A percentile compares a stretch with the other conserved stretches of the same genome.
Evolutionary conservation across 768 basidiomycete species (phyloP).

Genomic region (Bullera alba): DNA sequence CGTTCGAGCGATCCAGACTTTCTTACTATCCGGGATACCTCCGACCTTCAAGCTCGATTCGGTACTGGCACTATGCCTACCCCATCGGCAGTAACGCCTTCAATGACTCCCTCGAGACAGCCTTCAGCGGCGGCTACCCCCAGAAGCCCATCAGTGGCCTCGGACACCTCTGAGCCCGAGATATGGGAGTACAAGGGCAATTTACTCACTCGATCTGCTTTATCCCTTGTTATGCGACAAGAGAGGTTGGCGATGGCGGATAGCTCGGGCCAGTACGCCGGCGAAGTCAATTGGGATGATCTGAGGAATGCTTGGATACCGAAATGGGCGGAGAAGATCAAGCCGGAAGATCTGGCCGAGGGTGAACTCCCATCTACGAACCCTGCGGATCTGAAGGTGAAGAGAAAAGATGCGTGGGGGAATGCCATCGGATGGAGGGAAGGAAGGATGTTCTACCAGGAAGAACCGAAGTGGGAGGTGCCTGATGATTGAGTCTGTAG

Average conservation of each 20-base stretch:
- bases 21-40: not conserved
- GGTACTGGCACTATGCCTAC: constrained; percentile 13
- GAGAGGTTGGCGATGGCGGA: constrained; percentile 24
- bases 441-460: constrained; percentile 29
- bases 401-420: constrained; percentile 30
- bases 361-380: constrained; percentile 32
- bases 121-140: constrained; percentile 1
- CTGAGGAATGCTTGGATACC: constrained; percentile 35
- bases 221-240: constrained; percentile 26
- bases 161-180: not conserved
- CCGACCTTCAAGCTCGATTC: constrained; percentile 4
- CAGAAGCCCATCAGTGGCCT: constrained; percentile 1
- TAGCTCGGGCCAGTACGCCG: constrained; percentile 29
- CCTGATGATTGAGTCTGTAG: too few species aligned
- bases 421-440: constrained; percentile 34
- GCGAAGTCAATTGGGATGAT: constrained; percentile 35
- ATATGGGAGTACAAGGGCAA: constrained; percentile 37
- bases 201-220: constrained; percentile 27
- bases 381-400: constrained; percentile 24
- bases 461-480: constrained; percentile 29
- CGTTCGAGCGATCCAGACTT: not conserved
- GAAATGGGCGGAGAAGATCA: constrained; percentile 27
- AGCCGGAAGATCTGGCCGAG: constrained; percentile 20
- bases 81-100: constrained; percentile 1
- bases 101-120: not conserved